phyloP scores from a whole-genome alignment of 176 grass and related monocot genomes.

The Oryza australiensis region DNA sequence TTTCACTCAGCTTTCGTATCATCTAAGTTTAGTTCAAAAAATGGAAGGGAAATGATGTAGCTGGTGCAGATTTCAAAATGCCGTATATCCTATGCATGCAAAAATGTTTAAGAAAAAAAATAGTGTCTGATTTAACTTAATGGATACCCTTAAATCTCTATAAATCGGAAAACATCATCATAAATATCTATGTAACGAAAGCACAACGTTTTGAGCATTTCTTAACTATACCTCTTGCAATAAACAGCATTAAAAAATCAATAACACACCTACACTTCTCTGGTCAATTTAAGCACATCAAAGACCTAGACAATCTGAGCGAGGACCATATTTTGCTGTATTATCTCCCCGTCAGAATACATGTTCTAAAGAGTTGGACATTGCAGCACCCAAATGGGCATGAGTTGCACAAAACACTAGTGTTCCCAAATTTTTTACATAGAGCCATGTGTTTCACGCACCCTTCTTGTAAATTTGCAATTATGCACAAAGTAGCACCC shows the following conservation, averaged over 20 bases:
- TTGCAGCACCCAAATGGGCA: neutral
- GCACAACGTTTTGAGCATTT: neutral
- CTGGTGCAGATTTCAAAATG: neutral
- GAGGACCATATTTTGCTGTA: neutral
- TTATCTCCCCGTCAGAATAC: too few species aligned
- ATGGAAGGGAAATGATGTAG: neutral
- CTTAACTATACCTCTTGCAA: neutral
- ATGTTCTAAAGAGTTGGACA: neutral
- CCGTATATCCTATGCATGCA: neutral
- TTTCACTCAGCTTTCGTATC: neutral
- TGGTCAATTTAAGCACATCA: neutral
- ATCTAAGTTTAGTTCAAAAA: neutral
- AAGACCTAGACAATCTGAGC: neutral
- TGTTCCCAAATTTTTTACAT: neutral
- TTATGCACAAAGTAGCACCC: neutral
- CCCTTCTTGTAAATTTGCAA: neutral
- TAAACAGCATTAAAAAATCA: neutral
- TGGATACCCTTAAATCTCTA: neutral
- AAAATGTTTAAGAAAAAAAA: neutral
- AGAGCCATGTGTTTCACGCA: neutral
- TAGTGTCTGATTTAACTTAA: neutral
- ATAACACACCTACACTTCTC: neutral
- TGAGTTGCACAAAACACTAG: neutral
- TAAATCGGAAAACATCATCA: neutral
- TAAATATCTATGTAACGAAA: neutral